phyloP scores from a whole-genome alignment of 257 asterid genomes.

The Perilla frutescens region DNA sequence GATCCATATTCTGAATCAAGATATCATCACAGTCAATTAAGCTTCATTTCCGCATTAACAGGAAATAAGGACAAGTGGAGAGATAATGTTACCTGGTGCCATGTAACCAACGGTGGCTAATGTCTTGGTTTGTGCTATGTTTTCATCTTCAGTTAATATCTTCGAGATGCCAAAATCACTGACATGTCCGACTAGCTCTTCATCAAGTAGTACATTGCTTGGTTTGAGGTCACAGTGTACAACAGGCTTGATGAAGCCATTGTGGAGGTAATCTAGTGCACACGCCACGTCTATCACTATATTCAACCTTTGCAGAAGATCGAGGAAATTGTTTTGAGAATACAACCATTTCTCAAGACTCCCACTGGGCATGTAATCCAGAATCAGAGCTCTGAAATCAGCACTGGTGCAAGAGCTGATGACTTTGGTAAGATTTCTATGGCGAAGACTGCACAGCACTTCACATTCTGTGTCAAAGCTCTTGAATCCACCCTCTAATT shows the following conservation, averaged over 20 bases:
- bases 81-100: slow-evolving; percentile 36
- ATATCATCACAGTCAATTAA: neutral
- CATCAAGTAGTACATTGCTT: slow-evolving; percentile 42
- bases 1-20: slow-evolving; percentile 49
- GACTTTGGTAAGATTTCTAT: slow-evolving; percentile 27
- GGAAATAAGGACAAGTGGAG: neutral
- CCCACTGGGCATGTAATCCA: slow-evolving; percentile 34
- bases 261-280: slow-evolving; percentile 40
- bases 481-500: slow-evolving; percentile 26
- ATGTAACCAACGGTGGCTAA: slow-evolving; percentile 38
- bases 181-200: slow-evolving; percentile 35
- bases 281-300: slow-evolving; percentile 40
- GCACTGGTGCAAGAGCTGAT: slow-evolving; percentile 28
- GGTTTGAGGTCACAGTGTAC: slow-evolving; percentile 51
- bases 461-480: slow-evolving; percentile 40
- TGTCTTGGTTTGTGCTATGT: slow-evolving; percentile 24
- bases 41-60: too few species aligned
- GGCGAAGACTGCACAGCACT: slow-evolving; percentile 28
- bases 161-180: slow-evolving; percentile 39
- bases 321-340: slow-evolving; percentile 28
- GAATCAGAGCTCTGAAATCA: slow-evolving; percentile 32
- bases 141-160: slow-evolving; percentile 27
- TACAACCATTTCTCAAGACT: slow-evolving; percentile 38
- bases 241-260: slow-evolving; percentile 30
- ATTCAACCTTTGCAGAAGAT: slow-evolving; percentile 32